Evolutionary conservation across 164 flowering plant species (phyloP), one percentile per base, ranked within the genome.

Genomic region (Aristolochia californica): DNA sequence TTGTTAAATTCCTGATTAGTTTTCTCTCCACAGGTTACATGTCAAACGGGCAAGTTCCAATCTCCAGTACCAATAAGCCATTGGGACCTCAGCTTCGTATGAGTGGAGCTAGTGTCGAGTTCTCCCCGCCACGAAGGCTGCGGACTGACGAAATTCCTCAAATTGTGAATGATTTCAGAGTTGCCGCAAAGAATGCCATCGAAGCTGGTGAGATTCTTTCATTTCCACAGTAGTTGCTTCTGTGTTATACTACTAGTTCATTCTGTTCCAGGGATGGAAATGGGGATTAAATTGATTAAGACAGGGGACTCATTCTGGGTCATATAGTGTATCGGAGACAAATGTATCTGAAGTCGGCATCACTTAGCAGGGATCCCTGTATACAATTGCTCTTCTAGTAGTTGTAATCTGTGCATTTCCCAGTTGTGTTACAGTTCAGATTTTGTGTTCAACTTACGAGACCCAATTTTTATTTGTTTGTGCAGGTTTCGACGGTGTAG

Each of bases 41-140:
- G 58, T 84, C 88, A n/a, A 77, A 79, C 62, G 83, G 86, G 8
- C 78, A 78, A 68, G 77, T 76, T 62, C 85, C 72, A 24, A 48
- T 70, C 27, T 70, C 73, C 27, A 47, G 48, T 58, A 61, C 69
- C 4, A 60, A 70, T 59, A 70, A 65, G 66, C 20, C 56, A 40
- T 57, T 70, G 66, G 21, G 44, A 18, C 58, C 75, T 34, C 59
- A 67, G 34, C 11, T 49, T 45, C 65, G 62, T 55, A 12, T 61
- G 24, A 64, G 66, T 71, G 79, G 75, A n/a, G n/a, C n/a, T 26
- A 24, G 70, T 2, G 71, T 61, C 22, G 53, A 57, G 55, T 69
- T 51, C 55, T 67, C 60, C 24, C 51, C 74, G 55, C 72, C 84
- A 4, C 61, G 74, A 2, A 64, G 62, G 16, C 60, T 72, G 28